Percentiles rank a stretch among this genome's conserved stretches.
Evolutionary conservation across 2,329 filamentous ascomycete species (phyloP).

Genomic region (Zalaria obscura): DNA sequence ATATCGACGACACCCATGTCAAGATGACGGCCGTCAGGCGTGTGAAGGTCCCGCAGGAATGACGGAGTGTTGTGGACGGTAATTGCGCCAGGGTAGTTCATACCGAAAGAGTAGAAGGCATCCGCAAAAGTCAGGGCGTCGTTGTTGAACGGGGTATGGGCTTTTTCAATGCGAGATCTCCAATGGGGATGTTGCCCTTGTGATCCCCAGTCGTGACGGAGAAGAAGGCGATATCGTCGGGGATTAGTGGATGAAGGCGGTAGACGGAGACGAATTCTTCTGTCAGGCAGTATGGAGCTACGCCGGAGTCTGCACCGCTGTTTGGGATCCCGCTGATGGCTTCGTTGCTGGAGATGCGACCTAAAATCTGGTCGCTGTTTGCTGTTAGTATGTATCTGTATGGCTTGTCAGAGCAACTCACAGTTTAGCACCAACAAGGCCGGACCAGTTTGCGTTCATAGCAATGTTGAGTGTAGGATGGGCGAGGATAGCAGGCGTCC

Average conservation of each 20-base stretch:
- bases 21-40: slow-evolving; percentile 26
- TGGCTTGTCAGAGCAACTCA: not conserved
- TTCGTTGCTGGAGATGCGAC: slow-evolving; percentile 26
- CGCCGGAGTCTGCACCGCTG: slow-evolving; percentile 22
- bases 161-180: slow-evolving; percentile 18
- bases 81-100: slow-evolving; percentile 34
- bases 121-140: slow-evolving; percentile 20
- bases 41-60: slow-evolving; percentile 26
- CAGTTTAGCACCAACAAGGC: slow-evolving; percentile 24
- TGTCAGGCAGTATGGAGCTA: slow-evolving; percentile 26
- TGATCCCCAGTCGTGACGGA: slow-evolving; percentile 14
- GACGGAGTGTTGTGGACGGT: slow-evolving; percentile 25
- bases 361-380: slow-evolving; percentile 22
- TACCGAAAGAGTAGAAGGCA: slow-evolving; percentile 31
- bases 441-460: slow-evolving; percentile 35
- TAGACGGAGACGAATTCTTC: slow-evolving; percentile 33
- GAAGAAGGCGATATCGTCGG: slow-evolving; percentile 23
- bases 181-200: slow-evolving; percentile 15
- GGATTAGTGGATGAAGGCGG: slow-evolving; percentile 28
- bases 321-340: slow-evolving; percentile 26
- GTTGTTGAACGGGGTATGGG: slow-evolving; percentile 17
- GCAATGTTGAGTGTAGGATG: slow-evolving; percentile 29
- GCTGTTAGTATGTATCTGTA: not conserved
- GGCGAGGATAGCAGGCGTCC: slow-evolving; percentile 33
- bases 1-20: slow-evolving; percentile 34